Percentiles rank a stretch among this genome's conserved stretches.
Evolutionary conservation across 805 yeast genomes (phyloP).

Genomic region (Kockiozyma suomiensis): DNA sequence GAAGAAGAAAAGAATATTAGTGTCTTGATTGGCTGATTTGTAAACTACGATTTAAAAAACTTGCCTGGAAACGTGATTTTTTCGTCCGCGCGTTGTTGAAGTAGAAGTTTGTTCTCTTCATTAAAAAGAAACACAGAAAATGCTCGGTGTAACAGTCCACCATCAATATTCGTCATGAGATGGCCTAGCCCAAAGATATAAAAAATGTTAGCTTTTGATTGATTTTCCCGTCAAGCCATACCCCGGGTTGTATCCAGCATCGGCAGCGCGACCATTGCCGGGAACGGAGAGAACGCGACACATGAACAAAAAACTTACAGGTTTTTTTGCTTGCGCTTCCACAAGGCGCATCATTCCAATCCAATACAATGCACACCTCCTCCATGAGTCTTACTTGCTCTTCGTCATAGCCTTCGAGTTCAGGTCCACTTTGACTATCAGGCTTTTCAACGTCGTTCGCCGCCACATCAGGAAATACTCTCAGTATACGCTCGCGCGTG

Average conservation of each 20-base stretch:
- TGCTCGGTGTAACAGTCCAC: slow-evolving; percentile 90
- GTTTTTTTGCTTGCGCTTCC: slow-evolving; percentile 94
- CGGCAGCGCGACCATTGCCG: too few species aligned
- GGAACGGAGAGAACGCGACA: background rate
- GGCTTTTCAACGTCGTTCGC: slow-evolving; percentile 44
- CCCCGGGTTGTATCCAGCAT: too few species aligned
- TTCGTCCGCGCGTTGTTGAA: slow-evolving; percentile 95
- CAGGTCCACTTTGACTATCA: slow-evolving; percentile 37
- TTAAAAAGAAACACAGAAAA: slow-evolving; percentile 94
- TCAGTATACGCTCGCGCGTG: slow-evolving; percentile 53
- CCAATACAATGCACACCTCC: slow-evolving; percentile 91
- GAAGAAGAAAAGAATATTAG: background rate
- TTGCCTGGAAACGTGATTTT: slow-evolving; percentile 87
- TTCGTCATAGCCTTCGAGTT: slow-evolving; percentile 86
- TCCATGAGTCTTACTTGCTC: slow-evolving; percentile 96
- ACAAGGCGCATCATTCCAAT: slow-evolving; percentile 80
- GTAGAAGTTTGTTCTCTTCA: slow-evolving; percentile 68
- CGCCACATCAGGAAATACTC: slow-evolving; percentile 65
- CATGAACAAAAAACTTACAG: slow-evolving; percentile 46
- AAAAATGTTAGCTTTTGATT: background rate
- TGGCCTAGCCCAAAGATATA: slow-evolving; percentile 37
- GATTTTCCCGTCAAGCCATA: too few species aligned
- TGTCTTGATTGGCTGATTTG: background rate
- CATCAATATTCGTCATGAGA: slow-evolving; percentile 80
- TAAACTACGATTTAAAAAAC: background rate